Conservation (phyloP, 1,284 basidiomycete genomes). For the Chiua sp. region DNA sequence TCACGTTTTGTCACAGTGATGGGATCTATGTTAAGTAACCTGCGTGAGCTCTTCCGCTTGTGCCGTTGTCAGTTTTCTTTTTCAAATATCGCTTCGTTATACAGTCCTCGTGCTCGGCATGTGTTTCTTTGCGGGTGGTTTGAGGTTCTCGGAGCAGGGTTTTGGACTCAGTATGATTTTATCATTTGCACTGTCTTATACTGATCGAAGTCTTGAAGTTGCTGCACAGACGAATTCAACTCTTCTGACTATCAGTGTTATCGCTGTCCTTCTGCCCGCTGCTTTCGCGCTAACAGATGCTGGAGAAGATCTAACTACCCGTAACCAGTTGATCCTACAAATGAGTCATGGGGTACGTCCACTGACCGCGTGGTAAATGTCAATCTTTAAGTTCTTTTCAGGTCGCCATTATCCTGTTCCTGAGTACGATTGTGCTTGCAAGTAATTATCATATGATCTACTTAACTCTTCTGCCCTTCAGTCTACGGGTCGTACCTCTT, state of each 20-base stretch:
- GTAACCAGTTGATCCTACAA: slow-evolving; percentile 60
- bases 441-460: slow-evolving; percentile 7
- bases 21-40: slow-evolving; percentile 83
- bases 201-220: slow-evolving; percentile 44
- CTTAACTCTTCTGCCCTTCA: slow-evolving; percentile 29
- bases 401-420: slow-evolving; percentile 80
- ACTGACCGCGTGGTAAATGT: not conserved
- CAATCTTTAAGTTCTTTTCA: slow-evolving; percentile 33
- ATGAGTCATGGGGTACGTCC: slow-evolving; percentile 79
- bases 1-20: slow-evolving; percentile 55
- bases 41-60: slow-evolving; percentile 50
- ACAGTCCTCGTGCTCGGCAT: slow-evolving; percentile 77
- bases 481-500: slow-evolving; percentile 77
- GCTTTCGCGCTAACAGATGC: slow-evolving; percentile 56
- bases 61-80: not conserved
- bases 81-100: not conserved
- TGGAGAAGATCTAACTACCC: slow-evolving; percentile 31
- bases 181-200: not conserved
- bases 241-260: slow-evolving; percentile 78
- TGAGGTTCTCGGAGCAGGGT: slow-evolving; percentile 77
- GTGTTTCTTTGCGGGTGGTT: slow-evolving; percentile 82
- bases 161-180: slow-evolving; percentile 65
- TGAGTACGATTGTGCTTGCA: slow-evolving; percentile 55
- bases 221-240: slow-evolving; percentile 83
- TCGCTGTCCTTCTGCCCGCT: slow-evolving; percentile 81